These are phyloP conservation scores for Ilex paraguariensis DNA, from an alignment of 305 asterid genomes.

Conservation along the genomic window DNA sequence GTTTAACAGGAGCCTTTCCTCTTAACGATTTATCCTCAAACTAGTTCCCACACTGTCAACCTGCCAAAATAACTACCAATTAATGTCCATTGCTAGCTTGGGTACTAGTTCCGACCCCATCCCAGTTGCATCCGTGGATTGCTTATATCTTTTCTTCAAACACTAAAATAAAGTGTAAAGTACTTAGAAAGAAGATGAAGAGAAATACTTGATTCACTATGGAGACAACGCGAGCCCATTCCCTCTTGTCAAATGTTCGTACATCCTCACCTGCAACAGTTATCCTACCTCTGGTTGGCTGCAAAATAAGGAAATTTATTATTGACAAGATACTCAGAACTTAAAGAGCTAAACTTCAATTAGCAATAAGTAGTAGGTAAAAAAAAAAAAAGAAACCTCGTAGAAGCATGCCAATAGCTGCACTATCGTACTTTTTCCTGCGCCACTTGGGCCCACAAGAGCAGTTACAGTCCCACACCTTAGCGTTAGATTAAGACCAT, in stretches of 20 bases:
- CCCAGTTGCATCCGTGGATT: no score
- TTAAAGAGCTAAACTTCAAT: constrained; percentile 1
- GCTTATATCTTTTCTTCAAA: no score
- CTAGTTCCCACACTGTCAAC: no score
- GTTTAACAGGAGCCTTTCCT: no score
- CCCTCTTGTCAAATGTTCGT: constrained; percentile 82
- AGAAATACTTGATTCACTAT: constrained; percentile 79
- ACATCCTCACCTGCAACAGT: constrained; percentile 97
- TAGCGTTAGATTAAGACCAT: constrained; percentile 70
- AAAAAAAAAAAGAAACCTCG: constrained; percentile 46
- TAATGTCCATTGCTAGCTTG: no score
- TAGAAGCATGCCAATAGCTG: constrained; percentile 94
- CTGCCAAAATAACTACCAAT: no score
- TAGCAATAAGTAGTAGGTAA: constrained; percentile 1
- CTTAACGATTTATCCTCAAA: no score
- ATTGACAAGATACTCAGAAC: not conserved
- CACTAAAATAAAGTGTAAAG: not conserved
- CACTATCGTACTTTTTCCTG: constrained; percentile 94
- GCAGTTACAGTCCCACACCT: constrained; percentile 88
- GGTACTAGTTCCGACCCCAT: no score
- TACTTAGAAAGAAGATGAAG: constrained; percentile 9
- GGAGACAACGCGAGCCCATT: constrained; percentile 93
- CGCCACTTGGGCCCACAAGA: constrained; percentile 94
- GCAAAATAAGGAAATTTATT: constrained; percentile 30
- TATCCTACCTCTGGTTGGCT: constrained; percentile 87